Evolutionary conservation across 106 monocot genomes (phyloP).

Genomic region (Dioscorea zingiberensis): DNA sequence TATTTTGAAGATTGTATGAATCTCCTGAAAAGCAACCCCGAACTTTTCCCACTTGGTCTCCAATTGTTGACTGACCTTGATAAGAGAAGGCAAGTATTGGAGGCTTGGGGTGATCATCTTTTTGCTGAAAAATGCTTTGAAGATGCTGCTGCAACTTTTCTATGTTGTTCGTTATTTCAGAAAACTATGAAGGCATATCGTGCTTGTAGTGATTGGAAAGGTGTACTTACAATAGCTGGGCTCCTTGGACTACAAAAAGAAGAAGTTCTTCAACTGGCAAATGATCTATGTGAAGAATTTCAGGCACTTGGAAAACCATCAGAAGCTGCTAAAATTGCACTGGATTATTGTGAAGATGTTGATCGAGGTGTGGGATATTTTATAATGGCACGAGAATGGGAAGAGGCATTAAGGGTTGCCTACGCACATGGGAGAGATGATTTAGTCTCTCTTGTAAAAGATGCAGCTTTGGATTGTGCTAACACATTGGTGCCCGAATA

Average conservation of each 20-base stretch:
- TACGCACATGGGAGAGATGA: constrained; percentile 60
- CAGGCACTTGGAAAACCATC: constrained; percentile 79
- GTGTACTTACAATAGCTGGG: constrained; percentile 64
- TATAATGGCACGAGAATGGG: constrained; percentile 80
- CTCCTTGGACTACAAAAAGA: constrained; percentile 37
- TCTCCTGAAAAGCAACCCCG: constrained; percentile 75
- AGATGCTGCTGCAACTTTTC: constrained; percentile 72
- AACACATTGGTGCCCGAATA: constrained; percentile 55
- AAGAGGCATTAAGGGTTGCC: constrained; percentile 79
- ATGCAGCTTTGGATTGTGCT: constrained; percentile 72
- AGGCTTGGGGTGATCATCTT: constrained; percentile 95
- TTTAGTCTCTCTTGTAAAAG: constrained; percentile 44
- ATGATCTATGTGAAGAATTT: constrained; percentile 89
- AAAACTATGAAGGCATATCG: constrained; percentile 79
- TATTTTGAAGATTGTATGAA: constrained; percentile 75
- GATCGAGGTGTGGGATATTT: constrained; percentile 52
- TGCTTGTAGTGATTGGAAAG: constrained; percentile 86
- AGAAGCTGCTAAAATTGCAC: constrained; percentile 80
- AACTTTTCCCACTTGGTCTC: constrained; percentile 75
- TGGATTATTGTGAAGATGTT: constrained; percentile 81
- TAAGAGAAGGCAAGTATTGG: constrained; percentile 58
- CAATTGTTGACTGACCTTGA: constrained; percentile 45
- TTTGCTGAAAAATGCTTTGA: constrained; percentile 55
- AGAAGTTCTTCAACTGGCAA: constrained; percentile 56
- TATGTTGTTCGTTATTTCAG: constrained; percentile 64